Evolutionary conservation across 202 grass and related monocot species (phyloP), one percentile per base, ranked within the genome.

Genomic region (Musa balbisiana): DNA sequence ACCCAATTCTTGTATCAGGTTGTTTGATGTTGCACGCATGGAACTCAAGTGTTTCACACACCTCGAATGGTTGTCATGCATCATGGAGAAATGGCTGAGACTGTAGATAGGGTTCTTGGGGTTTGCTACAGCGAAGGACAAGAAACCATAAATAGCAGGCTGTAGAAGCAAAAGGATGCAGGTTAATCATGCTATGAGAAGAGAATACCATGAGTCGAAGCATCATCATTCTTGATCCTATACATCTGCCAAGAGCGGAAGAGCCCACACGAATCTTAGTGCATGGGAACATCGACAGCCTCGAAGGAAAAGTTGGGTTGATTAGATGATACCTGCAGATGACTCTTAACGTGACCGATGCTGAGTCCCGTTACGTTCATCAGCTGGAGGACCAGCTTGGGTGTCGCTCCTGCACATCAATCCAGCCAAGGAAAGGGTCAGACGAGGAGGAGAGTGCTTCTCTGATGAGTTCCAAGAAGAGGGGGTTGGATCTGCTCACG

Each of bases 321-420:
- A 43, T 43, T 5, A 43, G 33, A 43, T 43, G 33, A 20, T 82
- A 92, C 90, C 67, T 92, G 90, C 16, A 92, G 87, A 72, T 92
- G 90, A 78, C 90, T 92, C 82, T 92, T 92, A 77, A 92, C 84
- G 82, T 92, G 90, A 77, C 84, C 79, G 80, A 92, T 89, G 84
- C 87, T 87, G n/a, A 92, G 90, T 20, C 84, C 90, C 78, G 83
- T 81, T 2, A 89, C 90, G 25, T 89, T 92, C 90, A 92, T 92
- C 82, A 87, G 53, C 11, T 89, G 90, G 69, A 92, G 86, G 68
- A 92, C 82, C 22, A 92, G 74, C 84, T 92, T 92, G 2, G 90
- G 90, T 71, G 90, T 92, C 60, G 90, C 90, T 69, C 82, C 90
- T 92, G 55, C 55, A 19, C 49, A 56, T 43, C 33, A 43, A 43